Evolutionary conservation across 1,284 basidiomycete genomes (phyloP).

Genomic region (Fomes fomentarius): DNA sequence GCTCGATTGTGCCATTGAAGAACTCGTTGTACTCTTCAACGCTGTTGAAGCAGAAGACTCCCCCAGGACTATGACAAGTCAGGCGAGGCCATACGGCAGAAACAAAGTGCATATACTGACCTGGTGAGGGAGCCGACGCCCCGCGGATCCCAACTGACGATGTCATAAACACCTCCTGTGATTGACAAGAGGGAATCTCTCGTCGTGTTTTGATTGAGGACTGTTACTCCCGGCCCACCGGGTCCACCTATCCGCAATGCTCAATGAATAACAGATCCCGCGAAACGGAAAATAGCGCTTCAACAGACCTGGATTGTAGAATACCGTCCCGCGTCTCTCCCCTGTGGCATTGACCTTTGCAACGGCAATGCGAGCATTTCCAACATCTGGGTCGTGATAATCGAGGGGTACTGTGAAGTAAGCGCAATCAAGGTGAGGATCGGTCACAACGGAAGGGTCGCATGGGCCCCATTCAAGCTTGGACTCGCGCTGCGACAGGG

Average conservation of each 20-base stretch:
- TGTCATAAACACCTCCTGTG: slow-evolving; percentile 7
- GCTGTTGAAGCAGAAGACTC: slow-evolving; percentile 12
- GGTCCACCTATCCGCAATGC: neutral
- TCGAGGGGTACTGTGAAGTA: slow-evolving; percentile 12
- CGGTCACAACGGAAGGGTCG: neutral
- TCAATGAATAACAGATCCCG: neutral
- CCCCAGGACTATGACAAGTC: slow-evolving; percentile 17
- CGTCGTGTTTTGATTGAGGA: neutral
- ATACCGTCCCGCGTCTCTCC: slow-evolving; percentile 1
- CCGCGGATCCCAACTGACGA: slow-evolving; percentile 14
- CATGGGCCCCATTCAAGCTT: slow-evolving; percentile 1
- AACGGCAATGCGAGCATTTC: slow-evolving; percentile 5
- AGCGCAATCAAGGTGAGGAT: slow-evolving; percentile 5
- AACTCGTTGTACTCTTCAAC: slow-evolving; percentile 4
- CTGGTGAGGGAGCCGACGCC: slow-evolving; percentile 7
- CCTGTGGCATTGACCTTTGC: slow-evolving; percentile 10
- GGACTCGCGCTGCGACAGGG: too few species aligned
- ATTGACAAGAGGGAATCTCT: neutral
- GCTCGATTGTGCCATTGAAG: slow-evolving; percentile 16
- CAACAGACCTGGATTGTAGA: slow-evolving; percentile 7
- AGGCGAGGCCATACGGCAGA: too few species aligned
- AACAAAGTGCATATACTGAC: too few species aligned
- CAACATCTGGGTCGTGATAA: slow-evolving; percentile 8
- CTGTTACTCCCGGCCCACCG: neutral
- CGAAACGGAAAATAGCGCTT: neutral